Conservation (phyloP, 805 yeast species). For the Zygosaccharomyces rouxii region DNA sequence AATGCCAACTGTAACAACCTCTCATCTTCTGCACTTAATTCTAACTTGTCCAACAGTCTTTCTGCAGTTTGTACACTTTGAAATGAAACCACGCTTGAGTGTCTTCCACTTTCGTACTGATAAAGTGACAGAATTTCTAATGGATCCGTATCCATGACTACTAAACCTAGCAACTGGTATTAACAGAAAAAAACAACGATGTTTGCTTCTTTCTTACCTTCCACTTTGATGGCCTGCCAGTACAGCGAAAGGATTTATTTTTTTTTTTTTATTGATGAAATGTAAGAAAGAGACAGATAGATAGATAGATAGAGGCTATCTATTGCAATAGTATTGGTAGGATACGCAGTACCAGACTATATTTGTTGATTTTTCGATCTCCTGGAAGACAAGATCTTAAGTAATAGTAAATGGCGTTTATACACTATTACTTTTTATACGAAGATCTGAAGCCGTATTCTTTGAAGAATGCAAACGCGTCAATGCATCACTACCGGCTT, state of each 20-base stretch:
- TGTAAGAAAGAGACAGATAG: too few relatives aligned
- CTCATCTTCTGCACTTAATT: constrained; percentile 33
- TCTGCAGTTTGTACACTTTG: constrained; percentile 32
- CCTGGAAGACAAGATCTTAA: too few relatives aligned
- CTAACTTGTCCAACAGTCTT: constrained; percentile 33
- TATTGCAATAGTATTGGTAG: too few relatives aligned
- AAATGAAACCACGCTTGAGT: constrained; percentile 27
- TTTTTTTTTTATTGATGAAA: too few relatives aligned
- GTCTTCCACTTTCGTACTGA: constrained; percentile 10
- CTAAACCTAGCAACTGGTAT: neutral
- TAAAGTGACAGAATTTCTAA: constrained; percentile 4
- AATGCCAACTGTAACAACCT: constrained; percentile 27
- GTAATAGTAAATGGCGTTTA: too few relatives aligned
- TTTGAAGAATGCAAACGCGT: too few relatives aligned
- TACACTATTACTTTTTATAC: too few relatives aligned
- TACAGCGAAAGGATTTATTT: neutral
- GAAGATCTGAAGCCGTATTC: too few relatives aligned
- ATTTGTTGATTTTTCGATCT: too few relatives aligned
- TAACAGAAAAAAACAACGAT: neutral
- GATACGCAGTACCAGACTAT: too few relatives aligned
- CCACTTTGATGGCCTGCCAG: neutral
- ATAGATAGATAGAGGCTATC: too few relatives aligned
- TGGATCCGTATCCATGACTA: constrained; percentile 3
- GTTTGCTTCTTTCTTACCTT: neutral
- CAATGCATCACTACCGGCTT: too few relatives aligned